phyloP scores from a whole-genome alignment of 805 yeast genomes.

The Maudiozyma saulgeensis region DNA sequence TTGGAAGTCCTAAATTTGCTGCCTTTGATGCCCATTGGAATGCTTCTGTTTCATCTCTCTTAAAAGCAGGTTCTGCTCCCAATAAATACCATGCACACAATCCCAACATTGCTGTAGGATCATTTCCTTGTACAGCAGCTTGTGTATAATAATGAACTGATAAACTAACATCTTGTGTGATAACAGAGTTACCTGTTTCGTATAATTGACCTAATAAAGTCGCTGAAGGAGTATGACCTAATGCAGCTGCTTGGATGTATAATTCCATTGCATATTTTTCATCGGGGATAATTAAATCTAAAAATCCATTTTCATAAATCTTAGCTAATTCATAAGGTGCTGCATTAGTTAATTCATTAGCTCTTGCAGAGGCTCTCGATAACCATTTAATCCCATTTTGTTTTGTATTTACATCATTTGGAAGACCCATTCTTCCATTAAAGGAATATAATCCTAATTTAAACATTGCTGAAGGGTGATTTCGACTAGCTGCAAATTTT shows the following conservation, averaged over 20 bases:
- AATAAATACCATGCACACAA: slow-evolving; percentile 95
- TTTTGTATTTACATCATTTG: slow-evolving; percentile 56
- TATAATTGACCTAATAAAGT: slow-evolving; percentile 73
- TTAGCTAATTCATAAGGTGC: slow-evolving; percentile 90
- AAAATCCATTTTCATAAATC: slow-evolving; percentile 73
- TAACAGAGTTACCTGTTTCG: slow-evolving; percentile 57
- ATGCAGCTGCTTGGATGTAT: slow-evolving; percentile 78
- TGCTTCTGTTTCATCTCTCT: slow-evolving; percentile 73
- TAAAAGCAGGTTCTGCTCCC: slow-evolving; percentile 78
- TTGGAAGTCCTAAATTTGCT: slow-evolving; percentile 61
- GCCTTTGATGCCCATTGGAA: slow-evolving; percentile 91
- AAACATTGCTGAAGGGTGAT: slow-evolving; percentile 96
- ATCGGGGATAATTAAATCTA: slow-evolving; percentile 81
- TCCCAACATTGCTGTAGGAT: slow-evolving; percentile 82
- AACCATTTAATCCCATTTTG: slow-evolving; percentile 90
- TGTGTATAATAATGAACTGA: slow-evolving; percentile 88
- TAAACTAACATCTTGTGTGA: slow-evolving; percentile 70
- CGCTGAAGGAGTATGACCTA: slow-evolving; percentile 77
- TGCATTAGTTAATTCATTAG: slow-evolving; percentile 77
- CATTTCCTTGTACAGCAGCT: slow-evolving; percentile 74
- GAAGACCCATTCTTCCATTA: slow-evolving; percentile 74
- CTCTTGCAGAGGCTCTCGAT: slow-evolving; percentile 73
- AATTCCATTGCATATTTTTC: slow-evolving; percentile 74
- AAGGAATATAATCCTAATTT: slow-evolving; percentile 82
- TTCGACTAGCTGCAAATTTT: slow-evolving; percentile 78